These are phyloP conservation scores for Rosellinia necatrix DNA, from an alignment of 2,329 filamentous ascomycete genomes.

Conservation along the genomic window DNA sequence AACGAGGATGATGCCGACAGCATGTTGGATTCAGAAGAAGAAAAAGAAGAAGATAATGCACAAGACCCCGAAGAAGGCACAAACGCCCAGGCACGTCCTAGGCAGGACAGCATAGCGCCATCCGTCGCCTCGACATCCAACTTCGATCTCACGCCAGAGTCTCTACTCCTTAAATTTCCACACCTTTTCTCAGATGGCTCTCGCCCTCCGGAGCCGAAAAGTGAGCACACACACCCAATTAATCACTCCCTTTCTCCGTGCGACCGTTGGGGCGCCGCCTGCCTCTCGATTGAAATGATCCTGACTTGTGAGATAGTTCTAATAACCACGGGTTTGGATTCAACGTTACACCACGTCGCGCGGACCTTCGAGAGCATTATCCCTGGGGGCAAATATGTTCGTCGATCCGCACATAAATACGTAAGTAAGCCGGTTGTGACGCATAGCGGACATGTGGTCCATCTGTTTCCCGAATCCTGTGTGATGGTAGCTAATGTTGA, in stretches of 20 bases:
- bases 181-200: constrained; percentile 61
- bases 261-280: background rate
- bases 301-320: constrained; percentile 57
- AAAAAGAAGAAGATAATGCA: constrained; percentile 57
- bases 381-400: constrained; percentile 86
- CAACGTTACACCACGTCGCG: constrained; percentile 83
- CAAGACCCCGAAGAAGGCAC: constrained; percentile 43
- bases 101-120: constrained; percentile 56
- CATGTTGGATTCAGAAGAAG: constrained; percentile 71
- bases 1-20: constrained; percentile 67
- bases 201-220: constrained; percentile 71
- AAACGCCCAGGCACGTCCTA: constrained; percentile 49
- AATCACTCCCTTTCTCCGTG: background rate
- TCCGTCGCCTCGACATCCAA: constrained; percentile 65
- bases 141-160: constrained; percentile 65
- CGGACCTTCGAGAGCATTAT: constrained; percentile 79
- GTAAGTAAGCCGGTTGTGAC: constrained; percentile 35
- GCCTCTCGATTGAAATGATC: background rate
- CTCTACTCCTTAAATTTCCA: constrained; percentile 65
- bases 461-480: background rate
- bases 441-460: too few species aligned
- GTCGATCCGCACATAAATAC: constrained; percentile 80
- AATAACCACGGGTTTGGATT: constrained; percentile 88
- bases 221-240: constrained; percentile 6
- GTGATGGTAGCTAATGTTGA: constrained; percentile 3